These are phyloP conservation scores for Lichtheimia ornata DNA, from an alignment of 371 early-diverging fungal genomes.

Conservation along the genomic window DNA sequence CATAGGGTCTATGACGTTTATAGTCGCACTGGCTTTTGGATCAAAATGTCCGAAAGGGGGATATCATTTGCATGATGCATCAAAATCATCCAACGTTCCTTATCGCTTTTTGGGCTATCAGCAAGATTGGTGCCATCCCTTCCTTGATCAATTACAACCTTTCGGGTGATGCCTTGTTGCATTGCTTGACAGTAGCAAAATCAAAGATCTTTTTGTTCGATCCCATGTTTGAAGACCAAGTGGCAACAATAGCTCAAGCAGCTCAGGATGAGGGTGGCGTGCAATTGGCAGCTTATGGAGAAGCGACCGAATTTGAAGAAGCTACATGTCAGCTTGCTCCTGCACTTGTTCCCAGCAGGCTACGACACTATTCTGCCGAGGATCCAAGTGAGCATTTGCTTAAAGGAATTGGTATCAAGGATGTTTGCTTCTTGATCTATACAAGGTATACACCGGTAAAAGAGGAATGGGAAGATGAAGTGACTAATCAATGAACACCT, in stretches of 20 bases:
- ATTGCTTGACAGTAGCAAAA: constrained; percentile 28
- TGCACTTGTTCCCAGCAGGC: constrained; percentile 23
- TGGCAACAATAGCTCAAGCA: constrained; percentile 14
- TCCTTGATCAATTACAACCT: constrained; percentile 35
- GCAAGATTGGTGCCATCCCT: constrained; percentile 33
- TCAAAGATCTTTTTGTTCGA: constrained; percentile 32
- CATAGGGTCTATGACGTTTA: background rate
- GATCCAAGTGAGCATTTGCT: constrained; percentile 30
- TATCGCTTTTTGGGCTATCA: constrained; percentile 26
- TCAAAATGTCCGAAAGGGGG: constrained; percentile 21
- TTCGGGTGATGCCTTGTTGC: constrained; percentile 23
- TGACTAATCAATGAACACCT: background rate
- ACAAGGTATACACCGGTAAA: constrained; percentile 20
- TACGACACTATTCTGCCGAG: constrained; percentile 22
- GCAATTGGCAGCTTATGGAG: constrained; percentile 26
- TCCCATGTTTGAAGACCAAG: constrained; percentile 18
- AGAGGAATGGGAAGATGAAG: no score
- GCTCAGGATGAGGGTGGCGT: constrained; percentile 8
- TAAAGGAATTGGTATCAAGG: constrained; percentile 19
- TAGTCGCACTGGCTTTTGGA: constrained; percentile 28
- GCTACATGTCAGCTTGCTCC: constrained; percentile 18
- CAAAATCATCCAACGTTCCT: constrained; percentile 36
- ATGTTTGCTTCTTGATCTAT: constrained; percentile 44
- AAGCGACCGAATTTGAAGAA: constrained; percentile 26
- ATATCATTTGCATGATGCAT: constrained; percentile 33